These are phyloP conservation scores for thale cress (Arabidopsis thaliana) DNA, from an alignment of 345 rosid species.

Conservation along the genomic window TAIR10.1 NC_003071.7:13509001-13509500, in stretches of 20 bases:
- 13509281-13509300: conserved; percentile 37
- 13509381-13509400: background rate
- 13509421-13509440: background rate
- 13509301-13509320: conserved; percentile 44
- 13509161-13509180: conserved; percentile 20
- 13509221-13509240: conserved; percentile 44
- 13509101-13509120: conserved; percentile 91
- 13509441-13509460: conserved; percentile 1
- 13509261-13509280: conserved; percentile 29
- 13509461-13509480: background rate
- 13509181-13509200: conserved; percentile 34
- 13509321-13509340: conserved; percentile 45
- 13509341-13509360: conserved; percentile 37
- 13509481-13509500: background rate
- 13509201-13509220: conserved; percentile 43
- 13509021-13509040: conserved; percentile 36
- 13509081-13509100: conserved; percentile 73
- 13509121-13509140: conserved; percentile 96
- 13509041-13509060: conserved; percentile 4
- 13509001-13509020: conserved; percentile 37
- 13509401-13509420: conserved; percentile 40
- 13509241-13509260: conserved; percentile 29
- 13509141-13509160: conserved; percentile 47
- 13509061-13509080: conserved; percentile 31
- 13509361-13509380: conserved; percentile 44